Percentiles rank a stretch among this genome's conserved stretches.
Evolutionary conservation across 2,329 filamentous ascomycete genomes (phyloP).

Genomic region (Colletotrichum sp.): DNA sequence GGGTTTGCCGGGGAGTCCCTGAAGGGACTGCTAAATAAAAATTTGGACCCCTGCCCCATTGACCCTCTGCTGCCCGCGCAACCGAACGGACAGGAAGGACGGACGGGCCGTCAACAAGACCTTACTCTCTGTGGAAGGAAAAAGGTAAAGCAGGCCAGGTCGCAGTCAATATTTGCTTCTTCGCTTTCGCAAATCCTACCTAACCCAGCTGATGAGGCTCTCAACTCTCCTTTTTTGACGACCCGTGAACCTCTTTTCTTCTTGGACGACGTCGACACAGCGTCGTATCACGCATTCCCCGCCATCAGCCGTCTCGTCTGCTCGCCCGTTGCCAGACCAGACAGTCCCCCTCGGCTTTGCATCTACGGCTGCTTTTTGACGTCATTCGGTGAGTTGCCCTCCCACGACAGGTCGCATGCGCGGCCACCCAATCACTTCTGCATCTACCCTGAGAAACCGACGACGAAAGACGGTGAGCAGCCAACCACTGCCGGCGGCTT

Average conservation of each 20-base stretch:
- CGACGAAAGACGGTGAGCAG: conserved; percentile 7
- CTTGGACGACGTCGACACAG: not conserved
- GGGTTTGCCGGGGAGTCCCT: conserved; percentile 10
- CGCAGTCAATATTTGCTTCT: conserved; percentile 8
- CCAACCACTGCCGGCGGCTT: not conserved
- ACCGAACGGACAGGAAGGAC: conserved; percentile 9
- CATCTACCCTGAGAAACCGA: not conserved
- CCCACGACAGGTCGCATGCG: not conserved
- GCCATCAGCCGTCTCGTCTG: not conserved
- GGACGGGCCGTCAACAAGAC: conserved; percentile 13
- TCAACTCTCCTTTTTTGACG: not conserved
- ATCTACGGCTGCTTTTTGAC: conserved; percentile 7
- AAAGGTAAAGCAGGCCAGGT: not conserved
- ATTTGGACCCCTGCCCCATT: conserved; percentile 16
- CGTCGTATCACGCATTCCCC: not conserved
- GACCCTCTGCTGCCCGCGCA: conserved; percentile 20
- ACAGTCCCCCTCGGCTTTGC: not conserved
- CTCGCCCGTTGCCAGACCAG: not conserved
- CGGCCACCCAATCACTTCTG: conserved; percentile 4
- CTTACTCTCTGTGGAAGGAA: not conserved
- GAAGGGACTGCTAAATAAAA: conserved; percentile 6
- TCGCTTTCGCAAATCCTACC: not conserved
- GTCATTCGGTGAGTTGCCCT: conserved; percentile 17
- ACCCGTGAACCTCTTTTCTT: not conserved
- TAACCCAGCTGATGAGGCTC: not conserved